Conservation (phyloP, 2,329 filamentous ascomycete species). For the Penicillium hesseltinei region DNA sequence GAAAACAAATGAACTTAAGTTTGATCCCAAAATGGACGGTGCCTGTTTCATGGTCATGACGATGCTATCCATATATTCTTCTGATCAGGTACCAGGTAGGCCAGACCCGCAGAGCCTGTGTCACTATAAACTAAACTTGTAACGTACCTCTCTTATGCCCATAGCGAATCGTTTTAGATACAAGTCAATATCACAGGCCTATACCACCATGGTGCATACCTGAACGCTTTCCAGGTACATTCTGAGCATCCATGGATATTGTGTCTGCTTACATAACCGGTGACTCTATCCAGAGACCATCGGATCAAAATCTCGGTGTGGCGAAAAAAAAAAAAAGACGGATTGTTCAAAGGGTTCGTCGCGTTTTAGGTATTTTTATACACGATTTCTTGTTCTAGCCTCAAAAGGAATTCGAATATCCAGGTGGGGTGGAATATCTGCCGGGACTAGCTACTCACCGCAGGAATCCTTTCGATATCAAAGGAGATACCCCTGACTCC, state of each 20-base stretch:
- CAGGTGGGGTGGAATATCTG: neutral
- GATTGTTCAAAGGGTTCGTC: neutral
- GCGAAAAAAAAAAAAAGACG: constrained; percentile 2
- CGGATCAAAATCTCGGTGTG: constrained; percentile 20
- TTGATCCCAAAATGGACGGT: neutral
- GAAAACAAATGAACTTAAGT: neutral
- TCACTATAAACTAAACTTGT: neutral
- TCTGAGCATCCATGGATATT: neutral
- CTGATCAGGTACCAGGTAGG: neutral
- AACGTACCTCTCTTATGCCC: neutral
- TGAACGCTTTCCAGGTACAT: neutral
- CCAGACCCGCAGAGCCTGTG: neutral
- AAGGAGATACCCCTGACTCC: constrained; percentile 6
- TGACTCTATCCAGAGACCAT: constrained; percentile 11
- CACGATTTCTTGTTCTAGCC: neutral
- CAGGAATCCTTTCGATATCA: neutral
- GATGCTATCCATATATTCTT: neutral
- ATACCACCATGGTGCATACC: neutral
- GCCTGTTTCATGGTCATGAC: neutral
- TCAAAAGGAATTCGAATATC: neutral
- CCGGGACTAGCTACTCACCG: constrained; percentile 1
- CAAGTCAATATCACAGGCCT: neutral
- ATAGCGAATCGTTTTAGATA: neutral
- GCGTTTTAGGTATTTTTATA: neutral
- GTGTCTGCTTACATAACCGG: constrained; percentile 14